A percentile compares a stretch with the other conserved stretches of the same genome.
These are phyloP conservation scores for Cicer bijugum DNA, from an alignment of 306 rosid species.

Conservation along the genomic window DNA sequence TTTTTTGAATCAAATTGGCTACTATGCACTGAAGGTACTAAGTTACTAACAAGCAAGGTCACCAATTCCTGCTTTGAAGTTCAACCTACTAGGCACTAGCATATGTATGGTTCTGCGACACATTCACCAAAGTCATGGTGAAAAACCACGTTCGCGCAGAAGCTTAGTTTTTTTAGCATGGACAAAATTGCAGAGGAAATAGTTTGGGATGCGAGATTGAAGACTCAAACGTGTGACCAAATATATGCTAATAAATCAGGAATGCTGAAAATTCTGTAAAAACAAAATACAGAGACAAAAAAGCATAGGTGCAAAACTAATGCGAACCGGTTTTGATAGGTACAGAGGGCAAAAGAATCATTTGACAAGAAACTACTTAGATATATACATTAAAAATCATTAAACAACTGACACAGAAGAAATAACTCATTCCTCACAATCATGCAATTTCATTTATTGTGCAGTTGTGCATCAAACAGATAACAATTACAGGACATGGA, in stretches of 20 bases:
- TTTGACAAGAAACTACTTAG: conserved; percentile 22
- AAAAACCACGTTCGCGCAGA: no score
- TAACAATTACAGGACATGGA: conserved; percentile 15
- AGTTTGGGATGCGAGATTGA: no score
- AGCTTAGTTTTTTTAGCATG: no score
- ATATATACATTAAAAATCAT: conserved; percentile 5
- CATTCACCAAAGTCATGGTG: no score
- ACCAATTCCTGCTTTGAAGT: conserved; percentile 28
- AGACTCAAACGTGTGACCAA: no score
- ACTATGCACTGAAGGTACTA: conserved; percentile 28
- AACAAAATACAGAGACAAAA: conserved; percentile 27
- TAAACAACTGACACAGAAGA: conserved; percentile 10
- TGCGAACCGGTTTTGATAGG: conserved; percentile 14
- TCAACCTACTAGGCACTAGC: neutral
- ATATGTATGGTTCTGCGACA: no score
- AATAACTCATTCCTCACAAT: conserved; percentile 15
- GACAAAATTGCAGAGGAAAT: no score
- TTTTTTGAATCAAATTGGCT: conserved; percentile 18
- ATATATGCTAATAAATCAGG: conserved; percentile 19
- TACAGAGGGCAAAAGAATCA: neutral
- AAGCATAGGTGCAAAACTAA: conserved; percentile 13
- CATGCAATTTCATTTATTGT: neutral
- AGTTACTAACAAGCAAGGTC: conserved; percentile 23
- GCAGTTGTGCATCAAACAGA: neutral
- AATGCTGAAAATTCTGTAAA: conserved; percentile 1